Evolutionary conservation across 2,329 filamentous ascomycete genomes (phyloP), one percentile per base, ranked within the genome.

Genomic region (Pestalotiopsis sp.): DNA sequence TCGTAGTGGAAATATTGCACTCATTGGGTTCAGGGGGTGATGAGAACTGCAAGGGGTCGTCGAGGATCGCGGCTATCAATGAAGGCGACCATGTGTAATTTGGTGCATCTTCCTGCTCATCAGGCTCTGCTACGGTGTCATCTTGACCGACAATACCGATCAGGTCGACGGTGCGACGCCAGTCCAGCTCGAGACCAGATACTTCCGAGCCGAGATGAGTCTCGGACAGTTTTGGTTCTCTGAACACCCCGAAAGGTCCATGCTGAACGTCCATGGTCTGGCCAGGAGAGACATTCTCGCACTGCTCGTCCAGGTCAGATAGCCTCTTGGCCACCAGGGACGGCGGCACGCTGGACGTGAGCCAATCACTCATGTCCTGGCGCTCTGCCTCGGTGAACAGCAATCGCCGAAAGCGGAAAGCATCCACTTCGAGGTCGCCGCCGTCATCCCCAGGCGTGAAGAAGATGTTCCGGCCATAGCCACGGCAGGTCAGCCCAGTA

Each of bases 381-480:
- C 79, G 78, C 70, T 81, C 78, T 41, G 72, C 67, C 41, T 80
- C 78, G 0, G 79, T 81, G 57, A 81, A 76, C 38, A 82, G 68
- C 0, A 77, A 78, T 20, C 79, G 76, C 14, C 80, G 78, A 67
- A 79, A 81, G 23, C 80, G 78, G 38, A 74, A 66, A 31, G 12
- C n/a, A 4, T 52, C 66, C 23, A n/a, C 39, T 3, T 72, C 72
- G 25, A 70, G 61, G 9, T 68, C 64, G 14, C 72, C 72, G 9
- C 76, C 74, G n/a, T 14, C 38, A 38, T 11, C 36, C 17, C 23
- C 62, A 13, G 74, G 73, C 59, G 77, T 73, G 67, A 82, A 82
- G 72, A 80, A 79, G 39, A 82, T 75, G 52, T 72, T 75, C 38
- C 79, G 81, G 65, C 77, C 74, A 67, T 82, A 82, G 3, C 79